Evolutionary conservation across 2,329 filamentous ascomycete species (phyloP).

Genomic region (Penicillium sp.): DNA sequence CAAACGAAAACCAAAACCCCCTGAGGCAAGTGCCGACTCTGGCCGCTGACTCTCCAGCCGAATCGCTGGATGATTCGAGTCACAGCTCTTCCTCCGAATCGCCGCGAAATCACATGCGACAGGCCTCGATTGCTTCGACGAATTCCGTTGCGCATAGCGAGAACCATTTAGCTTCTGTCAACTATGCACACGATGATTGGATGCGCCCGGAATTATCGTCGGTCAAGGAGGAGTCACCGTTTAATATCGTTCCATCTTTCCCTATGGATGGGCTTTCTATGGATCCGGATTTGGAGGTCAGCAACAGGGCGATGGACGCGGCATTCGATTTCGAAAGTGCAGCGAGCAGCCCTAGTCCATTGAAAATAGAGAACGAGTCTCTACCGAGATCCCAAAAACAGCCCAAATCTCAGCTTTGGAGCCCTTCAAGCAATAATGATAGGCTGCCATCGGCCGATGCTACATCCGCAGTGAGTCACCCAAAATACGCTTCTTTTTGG

Average conservation of each 20-base stretch:
- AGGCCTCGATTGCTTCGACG: conserved; percentile 41
- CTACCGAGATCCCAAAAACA: conserved; percentile 25
- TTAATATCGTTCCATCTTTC: conserved; percentile 38
- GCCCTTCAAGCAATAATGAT: conserved; percentile 24
- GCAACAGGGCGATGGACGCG: conserved; percentile 48
- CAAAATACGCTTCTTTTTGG: not conserved
- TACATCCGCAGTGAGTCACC: conserved; percentile 32
- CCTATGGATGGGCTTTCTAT: conserved; percentile 33
- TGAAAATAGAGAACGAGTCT: conserved; percentile 31
- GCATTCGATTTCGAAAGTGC: conserved; percentile 50
- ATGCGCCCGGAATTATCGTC: conserved; percentile 36
- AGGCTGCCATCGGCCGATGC: conserved; percentile 9
- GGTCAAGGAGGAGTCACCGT: conserved; percentile 40
- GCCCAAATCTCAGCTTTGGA: conserved; percentile 29
- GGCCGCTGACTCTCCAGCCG: conserved; percentile 42
- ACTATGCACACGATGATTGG: conserved; percentile 39
- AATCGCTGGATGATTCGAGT: conserved; percentile 44
- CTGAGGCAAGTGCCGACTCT: conserved; percentile 34
- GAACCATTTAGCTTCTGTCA: conserved; percentile 33
- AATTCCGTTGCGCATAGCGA: conserved; percentile 41
- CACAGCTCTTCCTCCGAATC: conserved; percentile 45
- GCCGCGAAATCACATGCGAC: conserved; percentile 39
- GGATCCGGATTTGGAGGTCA: conserved; percentile 43
- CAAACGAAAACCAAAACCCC: conserved; percentile 33
- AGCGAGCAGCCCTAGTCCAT: conserved; percentile 45